A percentile compares a stretch with the other conserved stretches of the same genome.
These are phyloP conservation scores for Trypanosoma rangeli DNA, from an alignment of 208 protist species.

Conservation along the genomic window DNA sequence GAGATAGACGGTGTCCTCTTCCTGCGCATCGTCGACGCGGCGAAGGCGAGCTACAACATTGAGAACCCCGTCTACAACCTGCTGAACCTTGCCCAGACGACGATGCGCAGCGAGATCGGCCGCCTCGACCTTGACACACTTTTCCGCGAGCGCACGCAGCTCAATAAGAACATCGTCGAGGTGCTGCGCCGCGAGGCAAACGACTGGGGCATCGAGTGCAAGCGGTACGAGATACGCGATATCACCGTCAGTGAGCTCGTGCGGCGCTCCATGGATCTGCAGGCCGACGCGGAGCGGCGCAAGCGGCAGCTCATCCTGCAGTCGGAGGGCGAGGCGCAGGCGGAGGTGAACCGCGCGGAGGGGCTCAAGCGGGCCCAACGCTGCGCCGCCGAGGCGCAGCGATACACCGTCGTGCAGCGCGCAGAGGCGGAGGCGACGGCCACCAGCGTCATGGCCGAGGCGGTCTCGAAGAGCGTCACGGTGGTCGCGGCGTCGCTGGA, in stretches of 20 bases:
- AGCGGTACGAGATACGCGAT: slow-evolving; percentile 96
- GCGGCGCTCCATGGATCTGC: slow-evolving; percentile 95
- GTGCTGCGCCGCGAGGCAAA: slow-evolving; percentile 87
- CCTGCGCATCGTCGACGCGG: slow-evolving; percentile 88
- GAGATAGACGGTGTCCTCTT: slow-evolving; percentile 96
- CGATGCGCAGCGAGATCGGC: slow-evolving; percentile 96
- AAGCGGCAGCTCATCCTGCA: slow-evolving; percentile 95
- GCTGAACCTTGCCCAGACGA: slow-evolving; percentile 96
- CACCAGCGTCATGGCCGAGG: slow-evolving; percentile 51
- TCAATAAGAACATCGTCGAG: slow-evolving; percentile 93
- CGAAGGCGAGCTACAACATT: slow-evolving; percentile 93
- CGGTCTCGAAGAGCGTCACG: slow-evolving; percentile 68
- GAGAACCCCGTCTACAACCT: slow-evolving; percentile 95
- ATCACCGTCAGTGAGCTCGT: slow-evolving; percentile 93
- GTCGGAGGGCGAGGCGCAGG: slow-evolving; percentile 90
- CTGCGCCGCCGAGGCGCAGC: slow-evolving; percentile 87
- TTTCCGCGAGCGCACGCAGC: slow-evolving; percentile 91
- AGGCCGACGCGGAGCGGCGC: slow-evolving; percentile 95
- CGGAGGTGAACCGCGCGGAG: slow-evolving; percentile 89
- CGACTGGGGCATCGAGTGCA: slow-evolving; percentile 96
- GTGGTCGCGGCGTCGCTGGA: slow-evolving; percentile 53
- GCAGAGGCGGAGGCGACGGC: slow-evolving; percentile 70
- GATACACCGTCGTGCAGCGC: slow-evolving; percentile 59
- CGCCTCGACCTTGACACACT: slow-evolving; percentile 93
- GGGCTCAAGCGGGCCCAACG: slow-evolving; percentile 84